These are phyloP conservation scores for Mucor ambiguus DNA, from an alignment of 371 early-diverging fungal species.

Conservation along the genomic window DNA sequence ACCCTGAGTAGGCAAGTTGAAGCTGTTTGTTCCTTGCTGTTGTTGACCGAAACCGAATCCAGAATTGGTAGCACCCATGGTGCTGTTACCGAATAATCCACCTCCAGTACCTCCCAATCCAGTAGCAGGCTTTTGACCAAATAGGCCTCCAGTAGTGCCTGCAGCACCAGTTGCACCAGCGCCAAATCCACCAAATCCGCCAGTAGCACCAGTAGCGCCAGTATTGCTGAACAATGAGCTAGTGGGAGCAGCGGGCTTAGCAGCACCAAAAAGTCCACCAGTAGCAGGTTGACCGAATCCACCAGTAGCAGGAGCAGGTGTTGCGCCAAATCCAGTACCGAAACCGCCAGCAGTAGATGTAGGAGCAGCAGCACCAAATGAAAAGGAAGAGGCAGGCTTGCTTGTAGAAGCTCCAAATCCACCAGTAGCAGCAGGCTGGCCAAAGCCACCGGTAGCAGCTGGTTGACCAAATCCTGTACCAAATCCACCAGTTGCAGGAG, in stretches of 20 bases:
- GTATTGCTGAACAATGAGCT: constrained; percentile 54
- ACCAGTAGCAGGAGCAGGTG: constrained; percentile 36
- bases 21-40: constrained; percentile 26
- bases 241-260: constrained; percentile 51
- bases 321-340: constrained; percentile 7
- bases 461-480: constrained; percentile 35
- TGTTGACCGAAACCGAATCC: constrained; percentile 36
- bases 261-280: constrained; percentile 58
- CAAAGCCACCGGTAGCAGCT: constrained; percentile 24
- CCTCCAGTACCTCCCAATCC: constrained; percentile 35
- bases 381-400: constrained; percentile 49
- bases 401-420: constrained; percentile 33
- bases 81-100: constrained; percentile 30
- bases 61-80: constrained; percentile 3
- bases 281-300: constrained; percentile 40
- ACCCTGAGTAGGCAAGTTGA: constrained; percentile 46
- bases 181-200: constrained; percentile 48
- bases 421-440: constrained; percentile 17
- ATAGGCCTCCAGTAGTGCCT: constrained; percentile 40
- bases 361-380: constrained; percentile 38
- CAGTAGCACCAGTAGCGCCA: constrained; percentile 34
- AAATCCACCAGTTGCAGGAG: constrained; percentile 36
- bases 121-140: constrained; percentile 44
- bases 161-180: constrained; percentile 36
- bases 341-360: neutral